Evolutionary conservation across 495 filamentous ascomycete genomes (phyloP).

Genomic region (Cercophora scortea): DNA sequence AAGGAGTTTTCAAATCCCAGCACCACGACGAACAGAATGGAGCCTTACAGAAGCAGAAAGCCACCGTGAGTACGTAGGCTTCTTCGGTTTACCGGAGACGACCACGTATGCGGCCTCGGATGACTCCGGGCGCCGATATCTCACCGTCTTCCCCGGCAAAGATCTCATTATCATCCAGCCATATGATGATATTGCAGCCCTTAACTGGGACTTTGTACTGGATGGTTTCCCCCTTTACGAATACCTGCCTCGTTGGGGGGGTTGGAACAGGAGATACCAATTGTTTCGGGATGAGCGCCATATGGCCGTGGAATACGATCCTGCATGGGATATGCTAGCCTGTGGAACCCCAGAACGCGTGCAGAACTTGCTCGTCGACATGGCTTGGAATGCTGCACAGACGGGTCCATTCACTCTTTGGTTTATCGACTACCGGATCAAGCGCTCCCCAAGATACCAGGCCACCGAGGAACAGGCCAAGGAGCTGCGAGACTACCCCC

Average conservation of each 20-base stretch:
- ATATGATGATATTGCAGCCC: background rate
- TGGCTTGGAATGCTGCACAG: too few relatives aligned
- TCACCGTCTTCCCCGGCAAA: background rate
- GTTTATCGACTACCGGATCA: conserved; percentile 8
- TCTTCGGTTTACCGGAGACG: background rate
- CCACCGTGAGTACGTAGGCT: background rate
- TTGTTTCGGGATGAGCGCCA: background rate
- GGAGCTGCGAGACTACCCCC: background rate
- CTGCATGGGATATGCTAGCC: background rate
- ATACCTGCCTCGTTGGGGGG: too few relatives aligned
- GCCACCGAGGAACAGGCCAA: background rate
- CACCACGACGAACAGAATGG: too few relatives aligned
- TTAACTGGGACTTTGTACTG: background rate
- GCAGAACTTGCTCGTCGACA: too few relatives aligned
- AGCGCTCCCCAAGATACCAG: conserved; percentile 4
- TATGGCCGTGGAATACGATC: background rate
- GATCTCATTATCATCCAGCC: background rate
- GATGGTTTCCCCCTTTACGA: too few relatives aligned
- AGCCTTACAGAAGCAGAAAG: background rate
- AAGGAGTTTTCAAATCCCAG: too few relatives aligned
- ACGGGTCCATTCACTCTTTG: background rate
- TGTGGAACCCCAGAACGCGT: background rate
- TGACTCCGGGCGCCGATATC: background rate
- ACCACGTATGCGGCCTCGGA: conserved; percentile 1
- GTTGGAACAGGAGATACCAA: too few relatives aligned